Evolutionary conservation across 2,329 filamentous ascomycete species (phyloP), one percentile per base, ranked within the genome.

Genomic region (Ceratocystis alfenasii): DNA sequence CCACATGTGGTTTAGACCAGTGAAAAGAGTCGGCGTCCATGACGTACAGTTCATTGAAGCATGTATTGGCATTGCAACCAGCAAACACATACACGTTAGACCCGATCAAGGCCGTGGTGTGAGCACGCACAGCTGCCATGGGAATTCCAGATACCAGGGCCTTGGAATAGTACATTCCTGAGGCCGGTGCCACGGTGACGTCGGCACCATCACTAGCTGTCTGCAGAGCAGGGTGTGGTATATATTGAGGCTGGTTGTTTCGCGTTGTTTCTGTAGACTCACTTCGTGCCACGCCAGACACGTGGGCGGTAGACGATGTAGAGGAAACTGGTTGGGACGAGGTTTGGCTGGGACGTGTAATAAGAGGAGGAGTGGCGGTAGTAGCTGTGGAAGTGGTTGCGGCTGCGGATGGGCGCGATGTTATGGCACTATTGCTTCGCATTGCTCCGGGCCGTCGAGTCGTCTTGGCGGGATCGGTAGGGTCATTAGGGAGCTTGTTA

Each of bases 111-210:
- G 85, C 87, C 41, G 83, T 83, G 57, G 85, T 87, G 74, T 88
- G 86, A 17, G 86, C 86, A 65, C 86, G 80, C 67, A 88, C 75
- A 28, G 82, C 80, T 17, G 83, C 81, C 71, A 85, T 84, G 48
- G 83, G 76, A 30, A 79, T 76, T 30, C 86, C 86, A 2, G 85
- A 87, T n/a, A 83, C 79, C 6, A 81, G 82, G 8, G 85, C 85
- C 45, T 79, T 80, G 64, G 84, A 87, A 85, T 86, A 88, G 76
- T 88, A 88, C 85, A 88, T 88, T 70, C 85, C 86, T 62, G 83
- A 86, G 20, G 86, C 82, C 30, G 86, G 86, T 17, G 86, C 84
- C 2, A 81, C 77, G 8, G 80, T 78, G 20, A 88, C 84, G 67
- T 87, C 81, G 5, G 83, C 80, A 1, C 82, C 82, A 30, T 79